A percentile compares a stretch with the other conserved stretches of the same genome.
These are phyloP conservation scores for Clarkia xantiana DNA, from an alignment of 345 rosid genomes.

Conservation along the genomic window DNA sequence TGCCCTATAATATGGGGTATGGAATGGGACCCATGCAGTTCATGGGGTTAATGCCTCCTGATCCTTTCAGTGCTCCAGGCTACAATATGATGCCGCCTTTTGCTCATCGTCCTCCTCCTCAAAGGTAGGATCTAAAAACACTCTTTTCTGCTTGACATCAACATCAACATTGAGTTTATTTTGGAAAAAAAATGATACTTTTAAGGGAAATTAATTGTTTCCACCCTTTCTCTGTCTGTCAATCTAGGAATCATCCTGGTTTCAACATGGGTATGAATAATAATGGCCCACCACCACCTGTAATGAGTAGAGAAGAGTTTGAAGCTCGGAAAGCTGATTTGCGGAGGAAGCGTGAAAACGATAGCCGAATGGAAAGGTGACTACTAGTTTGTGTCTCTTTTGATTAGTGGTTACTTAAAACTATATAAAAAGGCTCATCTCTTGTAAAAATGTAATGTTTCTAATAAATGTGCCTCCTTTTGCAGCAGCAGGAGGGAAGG, in stretches of 20 bases:
- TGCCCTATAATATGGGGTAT: conserved; percentile 53
- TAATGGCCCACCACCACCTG: conserved; percentile 30
- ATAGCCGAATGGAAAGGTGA: conserved; percentile 71
- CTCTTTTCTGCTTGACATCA: too few species aligned
- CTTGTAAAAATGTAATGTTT: too few species aligned
- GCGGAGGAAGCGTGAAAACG: conserved; percentile 73
- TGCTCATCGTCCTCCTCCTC: not conserved
- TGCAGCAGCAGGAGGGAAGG: conserved; percentile 42
- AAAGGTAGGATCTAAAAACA: not conserved
- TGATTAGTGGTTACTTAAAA: not conserved
- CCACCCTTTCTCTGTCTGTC: too few species aligned
- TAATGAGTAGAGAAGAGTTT: conserved; percentile 83
- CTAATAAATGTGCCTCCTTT: not conserved
- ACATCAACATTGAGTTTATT: too few species aligned
- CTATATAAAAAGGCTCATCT: too few species aligned
- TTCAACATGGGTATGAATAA: conserved; percentile 70
- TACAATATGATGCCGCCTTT: conserved; percentile 41
- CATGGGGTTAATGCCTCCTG: conserved; percentile 45
- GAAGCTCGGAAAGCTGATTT: conserved; percentile 84
- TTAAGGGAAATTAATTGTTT: too few species aligned
- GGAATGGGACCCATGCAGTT: conserved; percentile 54
- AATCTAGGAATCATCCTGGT: conserved; percentile 63
- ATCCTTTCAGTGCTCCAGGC: conserved; percentile 44
- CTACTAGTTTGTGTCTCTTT: not conserved
- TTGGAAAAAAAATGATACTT: too few species aligned